Percentiles rank a stretch among this genome's conserved stretches.
Evolutionary conservation across 768 basidiomycete genomes (phyloP).

Genomic region (Lentinula edodes): DNA sequence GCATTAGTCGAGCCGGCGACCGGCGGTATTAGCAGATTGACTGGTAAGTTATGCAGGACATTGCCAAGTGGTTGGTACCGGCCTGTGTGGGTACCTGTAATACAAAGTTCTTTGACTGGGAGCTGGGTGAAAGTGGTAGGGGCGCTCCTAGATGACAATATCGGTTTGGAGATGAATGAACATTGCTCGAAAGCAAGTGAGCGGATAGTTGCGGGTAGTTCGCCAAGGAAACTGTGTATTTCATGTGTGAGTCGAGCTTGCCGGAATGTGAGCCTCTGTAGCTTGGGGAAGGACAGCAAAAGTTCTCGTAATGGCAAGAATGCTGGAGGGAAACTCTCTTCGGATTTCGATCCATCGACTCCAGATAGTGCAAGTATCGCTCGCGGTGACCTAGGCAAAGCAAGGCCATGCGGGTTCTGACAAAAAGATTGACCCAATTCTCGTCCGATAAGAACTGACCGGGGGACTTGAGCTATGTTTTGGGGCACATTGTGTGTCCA

Average conservation of each 20-base stretch:
- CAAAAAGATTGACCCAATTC: background rate
- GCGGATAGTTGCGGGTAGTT: background rate
- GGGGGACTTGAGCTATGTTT: background rate
- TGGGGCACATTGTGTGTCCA: background rate
- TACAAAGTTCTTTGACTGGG: slow-evolving; percentile 36
- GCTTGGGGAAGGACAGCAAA: background rate
- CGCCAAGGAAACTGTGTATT: background rate
- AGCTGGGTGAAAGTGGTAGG: slow-evolving; percentile 21
- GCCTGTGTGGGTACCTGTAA: slow-evolving; percentile 28
- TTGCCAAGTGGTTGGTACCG: slow-evolving; percentile 3
- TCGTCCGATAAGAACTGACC: background rate
- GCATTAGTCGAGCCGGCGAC: background rate
- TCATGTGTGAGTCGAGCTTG: background rate
- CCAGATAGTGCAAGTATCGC: background rate
- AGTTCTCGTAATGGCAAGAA: background rate
- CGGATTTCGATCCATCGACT: background rate
- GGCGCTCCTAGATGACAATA: background rate
- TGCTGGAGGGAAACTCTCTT: background rate
- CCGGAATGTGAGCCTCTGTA: background rate
- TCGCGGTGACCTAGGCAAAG: background rate
- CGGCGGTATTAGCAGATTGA: background rate
- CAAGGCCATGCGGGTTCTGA: background rate
- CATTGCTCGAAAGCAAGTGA: background rate
- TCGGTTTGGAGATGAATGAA: background rate
- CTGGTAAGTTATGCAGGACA: background rate